phyloP scores from a whole-genome alignment of 768 basidiomycete species.

The Cystofilobasidium ferigula region DNA sequence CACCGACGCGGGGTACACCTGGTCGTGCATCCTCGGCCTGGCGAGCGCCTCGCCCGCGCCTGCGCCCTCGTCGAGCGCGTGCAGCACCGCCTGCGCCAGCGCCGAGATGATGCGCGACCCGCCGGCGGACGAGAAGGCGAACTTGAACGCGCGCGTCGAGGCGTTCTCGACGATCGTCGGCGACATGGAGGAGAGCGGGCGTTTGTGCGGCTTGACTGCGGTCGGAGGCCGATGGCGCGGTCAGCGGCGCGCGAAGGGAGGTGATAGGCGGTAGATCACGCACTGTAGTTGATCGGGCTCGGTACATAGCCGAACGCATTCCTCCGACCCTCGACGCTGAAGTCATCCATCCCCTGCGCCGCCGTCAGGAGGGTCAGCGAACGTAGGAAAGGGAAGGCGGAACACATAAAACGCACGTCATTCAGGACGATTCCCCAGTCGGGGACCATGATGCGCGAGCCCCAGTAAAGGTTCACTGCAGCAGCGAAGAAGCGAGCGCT shows the following conservation, averaged over 20 bases:
- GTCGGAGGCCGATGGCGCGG: neutral
- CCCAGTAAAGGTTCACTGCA: conserved; percentile 28
- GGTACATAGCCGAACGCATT: conserved; percentile 37
- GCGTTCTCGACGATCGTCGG: conserved; percentile 40
- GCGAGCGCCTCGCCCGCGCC: conserved; percentile 17
- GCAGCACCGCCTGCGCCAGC: conserved; percentile 7
- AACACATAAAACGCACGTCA: no score
- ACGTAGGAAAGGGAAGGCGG: no score
- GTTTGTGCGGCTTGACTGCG: conserved; percentile 36
- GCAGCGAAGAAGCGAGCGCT: conserved; percentile 24
- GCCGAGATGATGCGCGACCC: conserved; percentile 25
- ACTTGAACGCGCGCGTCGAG: conserved; percentile 37
- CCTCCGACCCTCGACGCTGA: conserved; percentile 30
- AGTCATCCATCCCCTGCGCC: conserved; percentile 38
- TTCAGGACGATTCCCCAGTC: conserved; percentile 34
- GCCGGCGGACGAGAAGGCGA: conserved; percentile 30
- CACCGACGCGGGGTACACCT: conserved; percentile 18
- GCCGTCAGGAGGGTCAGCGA: no score
- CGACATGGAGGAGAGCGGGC: conserved; percentile 36
- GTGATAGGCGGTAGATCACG: neutral
- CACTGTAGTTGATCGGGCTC: conserved; percentile 21
- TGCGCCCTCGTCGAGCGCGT: conserved; percentile 19
- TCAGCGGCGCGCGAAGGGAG: neutral
- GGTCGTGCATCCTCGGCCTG: conserved; percentile 21
- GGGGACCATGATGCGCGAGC: conserved; percentile 29